Evolutionary conservation across 768 basidiomycete species (phyloP), one percentile per base, ranked within the genome.

Genomic region (Boletus eberwhitei): DNA sequence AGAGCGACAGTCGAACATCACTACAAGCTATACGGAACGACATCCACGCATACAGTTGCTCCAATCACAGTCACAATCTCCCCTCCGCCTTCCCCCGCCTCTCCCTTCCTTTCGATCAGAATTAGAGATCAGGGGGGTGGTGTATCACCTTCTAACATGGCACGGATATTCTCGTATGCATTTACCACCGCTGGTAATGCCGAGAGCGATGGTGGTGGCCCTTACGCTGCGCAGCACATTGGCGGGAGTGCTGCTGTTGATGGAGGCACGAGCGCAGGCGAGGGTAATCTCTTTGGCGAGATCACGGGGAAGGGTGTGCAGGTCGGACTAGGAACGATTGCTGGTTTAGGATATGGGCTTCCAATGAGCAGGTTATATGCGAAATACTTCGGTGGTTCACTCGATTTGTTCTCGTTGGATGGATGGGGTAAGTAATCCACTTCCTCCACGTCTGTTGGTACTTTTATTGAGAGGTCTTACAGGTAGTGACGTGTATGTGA

Each of bases 111-210:
- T 53, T 88, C 88, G 31, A 77, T 95, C 42, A 79, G 93, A 37
- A 77, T 95, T 19, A 81, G 93, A 31, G 93, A 95, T 63, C 85
- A 91, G 62, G 93, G 93, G 4, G 93, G 93, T 11, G 93, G 93
- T 8, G 85, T 95, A 32, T 79, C 85, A 0, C 85, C 85, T 3
- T 73, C 79, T 11, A 82, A 93, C 67, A 82, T 93, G 78, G 74
- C 79, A 19, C 81, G 83, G 42, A 88, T 95, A 52, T 95, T 95
- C 71, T 92, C 91, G 17, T 95, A 95, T 68, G 90, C 90, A 7
- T 95, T 93, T 68, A 93, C 92, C 5, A 93, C 93, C 5, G 91
- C 90, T 4, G 86, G 84, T 7, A 73, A 79, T 40, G 60, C 66
- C 6, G 76, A 74, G 21, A 74, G 77, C 41, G 65, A 69, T 9